phyloP scores from a whole-genome alignment of 768 basidiomycete species.

The Atractiella rhizophila region DNA sequence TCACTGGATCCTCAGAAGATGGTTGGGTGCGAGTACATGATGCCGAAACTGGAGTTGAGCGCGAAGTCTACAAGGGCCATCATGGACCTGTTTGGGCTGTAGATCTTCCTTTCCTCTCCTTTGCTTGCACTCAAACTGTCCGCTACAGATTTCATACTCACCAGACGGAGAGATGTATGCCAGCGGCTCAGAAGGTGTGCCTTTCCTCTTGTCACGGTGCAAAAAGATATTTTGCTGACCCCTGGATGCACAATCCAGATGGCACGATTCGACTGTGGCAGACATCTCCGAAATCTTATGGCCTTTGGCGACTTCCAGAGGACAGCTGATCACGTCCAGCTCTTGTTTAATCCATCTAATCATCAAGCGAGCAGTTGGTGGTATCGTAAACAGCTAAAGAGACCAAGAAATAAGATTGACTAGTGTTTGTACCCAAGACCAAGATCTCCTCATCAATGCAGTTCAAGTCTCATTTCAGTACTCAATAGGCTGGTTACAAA shows the following conservation, averaged over 20 bases:
- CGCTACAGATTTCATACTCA: conserved; percentile 54
- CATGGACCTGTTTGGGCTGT: conserved; percentile 92
- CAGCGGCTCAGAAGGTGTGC: conserved; percentile 58
- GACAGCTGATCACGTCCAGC: too few relatives aligned
- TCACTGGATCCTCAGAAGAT: conserved; percentile 64
- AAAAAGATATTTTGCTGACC: conserved; percentile 35
- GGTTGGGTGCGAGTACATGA: conserved; percentile 93
- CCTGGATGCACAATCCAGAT: conserved; percentile 9
- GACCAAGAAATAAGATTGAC: too few relatives aligned
- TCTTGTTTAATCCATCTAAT: too few relatives aligned
- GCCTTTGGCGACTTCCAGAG: too few relatives aligned
- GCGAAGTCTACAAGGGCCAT: conserved; percentile 79
- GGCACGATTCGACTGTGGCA: conserved; percentile 94
- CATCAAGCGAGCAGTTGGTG: too few relatives aligned
- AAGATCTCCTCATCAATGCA: too few relatives aligned
- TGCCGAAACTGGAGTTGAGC: conserved; percentile 55
- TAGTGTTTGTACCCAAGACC: too few relatives aligned
- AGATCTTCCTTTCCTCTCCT: conserved; percentile 15
- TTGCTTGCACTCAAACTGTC: background rate
- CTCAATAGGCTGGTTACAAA: too few relatives aligned
- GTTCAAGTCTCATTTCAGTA: too few relatives aligned
- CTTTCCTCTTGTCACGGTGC: conserved; percentile 11
- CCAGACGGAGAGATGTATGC: conserved; percentile 96
- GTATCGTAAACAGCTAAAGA: too few relatives aligned
- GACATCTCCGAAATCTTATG: conserved; percentile 58